These are phyloP conservation scores for Boletus coffeatus DNA, from an alignment of 1,284 basidiomycete genomes.

Conservation along the genomic window DNA sequence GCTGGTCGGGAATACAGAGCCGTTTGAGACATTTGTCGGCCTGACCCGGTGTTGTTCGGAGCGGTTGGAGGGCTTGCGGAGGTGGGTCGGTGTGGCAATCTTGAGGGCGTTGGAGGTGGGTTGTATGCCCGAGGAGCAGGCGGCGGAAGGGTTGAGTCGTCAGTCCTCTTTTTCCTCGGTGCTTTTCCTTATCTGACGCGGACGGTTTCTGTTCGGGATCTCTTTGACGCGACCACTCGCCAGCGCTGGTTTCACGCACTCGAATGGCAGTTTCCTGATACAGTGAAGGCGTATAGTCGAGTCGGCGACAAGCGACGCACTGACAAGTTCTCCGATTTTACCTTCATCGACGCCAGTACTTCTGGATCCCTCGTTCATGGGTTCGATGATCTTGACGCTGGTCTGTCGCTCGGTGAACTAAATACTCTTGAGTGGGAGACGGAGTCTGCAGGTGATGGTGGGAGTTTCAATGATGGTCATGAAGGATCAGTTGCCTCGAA, in stretches of 20 bases:
- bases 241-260: conserved; percentile 42
- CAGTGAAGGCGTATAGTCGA: too few relatives aligned
- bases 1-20: conserved; percentile 47
- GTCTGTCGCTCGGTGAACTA: too few relatives aligned
- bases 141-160: conserved; percentile 70
- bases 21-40: conserved; percentile 74
- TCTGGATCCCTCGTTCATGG: too few relatives aligned
- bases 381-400: too few relatives aligned
- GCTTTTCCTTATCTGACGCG: background rate
- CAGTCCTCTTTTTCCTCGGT: conserved; percentile 19
- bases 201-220: background rate
- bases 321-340: too few relatives aligned
- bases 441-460: too few relatives aligned
- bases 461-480: too few relatives aligned
- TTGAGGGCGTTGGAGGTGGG: conserved; percentile 65
- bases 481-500: too few relatives aligned
- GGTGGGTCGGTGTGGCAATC: conserved; percentile 78
- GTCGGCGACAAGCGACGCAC: too few relatives aligned
- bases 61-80: conserved; percentile 60
- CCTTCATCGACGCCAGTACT: too few relatives aligned
- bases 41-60: conserved; percentile 64
- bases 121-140: conserved; percentile 69
- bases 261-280: too few relatives aligned
- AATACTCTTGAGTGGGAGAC: too few relatives aligned
- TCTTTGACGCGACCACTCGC: background rate